Base-by-base conservation (phyloP, 176 grass and related monocot genomes). In the Rhynchospora tenuis region DNA sequence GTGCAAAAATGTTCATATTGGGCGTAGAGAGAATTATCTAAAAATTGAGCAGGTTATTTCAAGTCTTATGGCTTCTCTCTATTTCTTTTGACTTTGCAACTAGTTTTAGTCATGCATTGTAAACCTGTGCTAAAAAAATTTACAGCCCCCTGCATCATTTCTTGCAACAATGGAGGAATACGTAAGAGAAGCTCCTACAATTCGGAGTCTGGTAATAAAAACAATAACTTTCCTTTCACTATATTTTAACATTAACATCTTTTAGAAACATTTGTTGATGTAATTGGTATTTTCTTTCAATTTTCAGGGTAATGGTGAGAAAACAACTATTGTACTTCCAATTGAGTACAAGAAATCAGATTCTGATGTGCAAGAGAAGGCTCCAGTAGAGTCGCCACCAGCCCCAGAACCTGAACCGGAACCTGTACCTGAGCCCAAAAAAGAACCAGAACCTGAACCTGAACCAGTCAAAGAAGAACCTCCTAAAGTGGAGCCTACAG, bases 111-210 rank as follows among this genome's bases (percentile, higher is more conserved):
- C 73, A 17, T 77, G 73, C 73, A 77, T 77, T 24, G 26, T 77
- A 56, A 55, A 77, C 48, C 7, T 77, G 23, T 77, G 50, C 50
- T 59, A 19, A 59, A 73, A 33, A 86, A 67, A 57, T 29, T 42
- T 90, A 84, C 92, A 98, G 96, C 93, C 96, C 1, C 92, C 93
- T 17, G 84, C 91, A 20, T 98, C 96, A 7, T 98, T 98, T 88
- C 74, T 98, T 28, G 85, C 81, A 73, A 64, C 88, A 46, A 98
- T 98, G 96, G 93, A 98, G 84, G 93, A 98, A 83, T 98, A 98
- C 59, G 88, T 98, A 17, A 95, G 74, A 88, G 90, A 98, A 80
- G 89, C 93, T 47, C 96, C 93, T 78, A 86, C 87, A 22, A 60
- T 70, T 84, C 80, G 81, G 38, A 94, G 79, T 67, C 61, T 68